Percentiles rank a stretch among this genome's conserved stretches.
These are phyloP conservation scores for Madurella fahalii DNA, from an alignment of 2,329 filamentous ascomycete genomes.

Conservation along the genomic window DNA sequence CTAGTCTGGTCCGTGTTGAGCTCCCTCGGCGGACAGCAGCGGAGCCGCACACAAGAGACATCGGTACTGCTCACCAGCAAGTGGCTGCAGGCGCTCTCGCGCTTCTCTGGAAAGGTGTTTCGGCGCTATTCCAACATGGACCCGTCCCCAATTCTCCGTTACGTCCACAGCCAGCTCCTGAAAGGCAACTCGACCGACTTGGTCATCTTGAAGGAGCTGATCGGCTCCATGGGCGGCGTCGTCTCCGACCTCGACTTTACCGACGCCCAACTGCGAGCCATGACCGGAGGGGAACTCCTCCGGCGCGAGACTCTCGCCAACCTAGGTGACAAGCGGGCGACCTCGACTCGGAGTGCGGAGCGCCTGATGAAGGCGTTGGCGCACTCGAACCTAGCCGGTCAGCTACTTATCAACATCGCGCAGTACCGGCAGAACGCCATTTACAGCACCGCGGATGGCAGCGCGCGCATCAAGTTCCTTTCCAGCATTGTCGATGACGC, in stretches of 20 bases:
- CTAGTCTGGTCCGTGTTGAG: conserved; percentile 89
- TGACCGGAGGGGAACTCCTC: conserved; percentile 79
- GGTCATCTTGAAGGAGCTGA: conserved; percentile 84
- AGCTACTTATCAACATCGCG: conserved; percentile 82
- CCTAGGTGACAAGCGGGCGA: conserved; percentile 76
- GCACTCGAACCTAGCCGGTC: conserved; percentile 72
- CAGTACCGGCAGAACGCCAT: conserved; percentile 87
- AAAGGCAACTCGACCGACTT: conserved; percentile 84
- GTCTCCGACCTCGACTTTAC: conserved; percentile 83
- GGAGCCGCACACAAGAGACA: conserved; percentile 59
- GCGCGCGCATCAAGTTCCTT: conserved; percentile 82
- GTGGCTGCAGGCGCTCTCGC: conserved; percentile 85
- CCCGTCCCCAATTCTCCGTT: conserved; percentile 79
- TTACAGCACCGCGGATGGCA: conserved; percentile 65
- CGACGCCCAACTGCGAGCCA: conserved; percentile 78
- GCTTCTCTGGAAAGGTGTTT: conserved; percentile 89
- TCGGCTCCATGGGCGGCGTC: conserved; percentile 90
- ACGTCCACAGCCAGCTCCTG: conserved; percentile 79
- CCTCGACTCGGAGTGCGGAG: conserved; percentile 68
- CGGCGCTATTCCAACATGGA: conserved; percentile 81
- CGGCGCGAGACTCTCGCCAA: conserved; percentile 76
- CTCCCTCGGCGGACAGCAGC: conserved; percentile 56
- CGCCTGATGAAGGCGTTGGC: conserved; percentile 76
- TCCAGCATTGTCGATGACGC: conserved; percentile 88
- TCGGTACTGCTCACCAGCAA: conserved; percentile 73